Conservation (phyloP, 2,329 filamentous ascomycete species). For the Pestalotiopsis fici region DNA sequence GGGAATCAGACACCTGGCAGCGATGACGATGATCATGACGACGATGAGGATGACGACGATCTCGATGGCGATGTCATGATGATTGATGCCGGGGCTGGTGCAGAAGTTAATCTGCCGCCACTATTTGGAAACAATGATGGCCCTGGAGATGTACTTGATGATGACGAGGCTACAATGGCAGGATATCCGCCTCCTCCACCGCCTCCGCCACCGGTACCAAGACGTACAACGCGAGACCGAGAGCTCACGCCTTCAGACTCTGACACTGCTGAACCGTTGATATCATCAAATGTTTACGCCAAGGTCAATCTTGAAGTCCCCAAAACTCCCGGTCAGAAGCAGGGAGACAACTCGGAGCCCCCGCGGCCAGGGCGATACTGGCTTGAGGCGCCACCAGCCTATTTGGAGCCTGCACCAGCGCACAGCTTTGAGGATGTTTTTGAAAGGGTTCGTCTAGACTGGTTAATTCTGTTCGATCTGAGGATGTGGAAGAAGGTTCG, state of each 20-base stretch:
- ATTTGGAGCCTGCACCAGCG: constrained; percentile 61
- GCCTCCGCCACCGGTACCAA: constrained; percentile 55
- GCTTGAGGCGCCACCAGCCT: constrained; percentile 77
- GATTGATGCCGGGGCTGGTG: constrained; percentile 50
- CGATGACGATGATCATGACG: constrained; percentile 60
- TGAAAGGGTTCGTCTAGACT: constrained; percentile 87
- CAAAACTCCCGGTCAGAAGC: constrained; percentile 68
- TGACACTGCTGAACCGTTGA: constrained; percentile 69
- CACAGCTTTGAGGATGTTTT: constrained; percentile 84
- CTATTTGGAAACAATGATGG: constrained; percentile 45
- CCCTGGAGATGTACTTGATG: constrained; percentile 69
- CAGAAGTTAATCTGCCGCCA: constrained; percentile 42
- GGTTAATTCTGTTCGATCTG: constrained; percentile 91
- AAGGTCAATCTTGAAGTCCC: constrained; percentile 75
- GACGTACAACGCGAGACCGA: constrained; percentile 50
- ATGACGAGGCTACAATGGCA: constrained; percentile 75
- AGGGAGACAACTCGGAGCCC: constrained; percentile 43
- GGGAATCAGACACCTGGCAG: constrained; percentile 34
- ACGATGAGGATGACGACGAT: constrained; percentile 63
- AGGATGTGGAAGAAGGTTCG: constrained; percentile 96
- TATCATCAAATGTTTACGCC: constrained; percentile 60
- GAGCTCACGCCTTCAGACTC: constrained; percentile 72
- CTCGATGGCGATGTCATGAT: constrained; percentile 59
- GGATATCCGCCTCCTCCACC: constrained; percentile 71
- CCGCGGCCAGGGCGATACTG: constrained; percentile 79